These are phyloP conservation scores for Neoarthrinium moseri DNA, from an alignment of 2,329 filamentous ascomycete species.

Conservation along the genomic window DNA sequence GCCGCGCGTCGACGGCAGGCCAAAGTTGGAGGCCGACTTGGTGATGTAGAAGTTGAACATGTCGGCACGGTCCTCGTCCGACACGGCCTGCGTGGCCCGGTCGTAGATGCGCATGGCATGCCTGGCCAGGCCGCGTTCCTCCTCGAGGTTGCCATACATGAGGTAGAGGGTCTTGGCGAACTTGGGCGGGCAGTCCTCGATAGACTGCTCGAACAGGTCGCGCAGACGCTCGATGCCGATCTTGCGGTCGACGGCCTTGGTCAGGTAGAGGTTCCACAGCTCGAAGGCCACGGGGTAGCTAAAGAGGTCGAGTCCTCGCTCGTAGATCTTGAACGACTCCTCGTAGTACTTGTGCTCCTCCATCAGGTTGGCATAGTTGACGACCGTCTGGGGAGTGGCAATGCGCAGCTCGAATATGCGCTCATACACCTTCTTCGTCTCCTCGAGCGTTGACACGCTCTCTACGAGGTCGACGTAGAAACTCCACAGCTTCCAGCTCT, in stretches of 20 bases:
- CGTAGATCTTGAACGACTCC: constrained; percentile 97
- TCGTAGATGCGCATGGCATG: constrained; percentile 99
- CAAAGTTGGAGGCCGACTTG: constrained; percentile 97
- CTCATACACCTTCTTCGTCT: constrained; percentile 93
- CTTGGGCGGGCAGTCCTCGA: constrained; percentile 90
- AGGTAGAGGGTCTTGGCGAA: constrained; percentile 96
- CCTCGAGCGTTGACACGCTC: constrained; percentile 85
- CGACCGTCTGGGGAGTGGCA: constrained; percentile 94
- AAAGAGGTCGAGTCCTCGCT: constrained; percentile 95
- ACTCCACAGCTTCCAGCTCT: constrained; percentile 99
- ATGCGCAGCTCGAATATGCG: constrained; percentile 97
- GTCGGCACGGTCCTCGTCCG: constrained; percentile 89
- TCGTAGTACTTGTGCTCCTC: constrained; percentile 96
- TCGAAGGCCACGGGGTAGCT: constrained; percentile 98
- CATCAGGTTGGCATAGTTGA: constrained; percentile 95
- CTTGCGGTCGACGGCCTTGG: constrained; percentile 93
- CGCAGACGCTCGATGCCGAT: constrained; percentile 92
- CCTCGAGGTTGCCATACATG: constrained; percentile 97
- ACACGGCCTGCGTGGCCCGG: constrained; percentile 88
- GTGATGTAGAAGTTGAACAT: constrained; percentile 99
- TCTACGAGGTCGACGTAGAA: constrained; percentile 99
- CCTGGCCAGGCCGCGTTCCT: constrained; percentile 88
- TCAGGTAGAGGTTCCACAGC: constrained; percentile 96
- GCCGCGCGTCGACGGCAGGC: constrained; percentile 86
- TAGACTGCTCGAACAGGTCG: constrained; percentile 94